A percentile compares a stretch with the other conserved stretches of the same genome.
Conservation (phyloP, 108 stramenopile species). For the Nitzschia sp. region DNA sequence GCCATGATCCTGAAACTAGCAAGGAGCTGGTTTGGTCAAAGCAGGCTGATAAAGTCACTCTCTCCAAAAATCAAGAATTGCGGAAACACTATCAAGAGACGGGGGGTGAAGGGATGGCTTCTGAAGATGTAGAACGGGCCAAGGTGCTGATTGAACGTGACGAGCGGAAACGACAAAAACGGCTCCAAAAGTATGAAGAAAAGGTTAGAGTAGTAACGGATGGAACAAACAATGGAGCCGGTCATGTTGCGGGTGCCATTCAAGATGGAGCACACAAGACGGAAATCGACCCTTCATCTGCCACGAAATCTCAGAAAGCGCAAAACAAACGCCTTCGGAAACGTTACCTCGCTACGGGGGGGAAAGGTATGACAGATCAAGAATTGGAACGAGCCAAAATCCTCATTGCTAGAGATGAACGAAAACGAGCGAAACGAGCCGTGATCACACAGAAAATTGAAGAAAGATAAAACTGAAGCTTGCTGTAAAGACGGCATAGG, state of each 20-base stretch:
- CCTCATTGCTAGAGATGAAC: conserved; percentile 34
- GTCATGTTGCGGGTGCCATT: neutral
- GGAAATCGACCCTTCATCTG: neutral
- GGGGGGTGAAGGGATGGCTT: conserved; percentile 26
- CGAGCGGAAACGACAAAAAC: conserved; percentile 19
- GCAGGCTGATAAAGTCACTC: conserved; percentile 16
- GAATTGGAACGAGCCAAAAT: conserved; percentile 30
- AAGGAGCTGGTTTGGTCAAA: conserved; percentile 24
- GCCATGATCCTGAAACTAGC: conserved; percentile 24
- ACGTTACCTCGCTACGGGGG: conserved; percentile 17
- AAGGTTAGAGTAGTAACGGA: neutral
- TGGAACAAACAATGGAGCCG: neutral
- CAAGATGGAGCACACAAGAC: neutral
- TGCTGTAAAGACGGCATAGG: no score
- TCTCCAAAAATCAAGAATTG: conserved; percentile 26
- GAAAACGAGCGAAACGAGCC: neutral
- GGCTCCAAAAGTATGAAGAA: neutral
- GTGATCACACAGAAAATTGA: neutral
- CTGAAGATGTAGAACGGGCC: conserved; percentile 29
- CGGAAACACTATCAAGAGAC: conserved; percentile 26
- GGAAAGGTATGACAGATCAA: conserved; percentile 28
- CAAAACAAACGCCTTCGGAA: conserved; percentile 27
- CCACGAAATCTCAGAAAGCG: conserved; percentile 1
- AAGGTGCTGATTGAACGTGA: conserved; percentile 29
- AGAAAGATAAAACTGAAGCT: no score